Base-by-base conservation (phyloP, 1,284 basidiomycete species). In the Ustilago esculenta region DNA sequence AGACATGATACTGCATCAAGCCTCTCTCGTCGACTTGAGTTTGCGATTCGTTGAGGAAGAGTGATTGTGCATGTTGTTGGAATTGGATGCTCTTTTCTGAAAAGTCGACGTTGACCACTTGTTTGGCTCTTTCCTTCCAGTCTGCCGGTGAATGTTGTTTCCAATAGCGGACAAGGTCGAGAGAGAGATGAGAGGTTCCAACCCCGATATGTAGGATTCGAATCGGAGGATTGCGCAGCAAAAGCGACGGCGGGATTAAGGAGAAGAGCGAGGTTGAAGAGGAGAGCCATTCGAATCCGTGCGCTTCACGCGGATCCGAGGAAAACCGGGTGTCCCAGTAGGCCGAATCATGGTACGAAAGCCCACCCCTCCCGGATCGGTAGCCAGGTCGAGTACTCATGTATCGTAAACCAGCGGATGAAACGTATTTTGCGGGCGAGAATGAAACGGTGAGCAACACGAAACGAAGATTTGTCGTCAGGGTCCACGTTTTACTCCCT, bases 251-350 rank as follows among this genome's bases (percentile, higher is more conserved):
- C 2, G 60, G 30, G 10, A 64, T 35, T 6, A 32, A 30, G 0
- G 43, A 6, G 27, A 68, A 23, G 0, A 68, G 39, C 4, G 51
- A 39, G 8, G 43, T 34, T 17, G 43, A 42, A n/a, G 56, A 39
- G 1, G 56, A 53, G 10, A 65, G 61, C 67, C 67, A 70, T 43
- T 70, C 67, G 34, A 70, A 70, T 3, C 67, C 67, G 3, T 4
- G 1, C 1, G 12, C 7, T 30, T 68, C 65, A 29, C 67, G 55
- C 71, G 81, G 25, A 76, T 84, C 43, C 84, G 83, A 25, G 76
- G 82, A 4, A 47, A 69, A 40, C 24, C 73, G 45, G 24, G 42
- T 32, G 39, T 65, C 33, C 61, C 67, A 64, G 64, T 82, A 42
- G 37, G 83, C 14, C 77, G 83, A 46, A 12, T 72, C 10, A 29